Conservation (phyloP, 2,329 filamentous ascomycete species). For the Colletotrichum destructivum region DNA sequence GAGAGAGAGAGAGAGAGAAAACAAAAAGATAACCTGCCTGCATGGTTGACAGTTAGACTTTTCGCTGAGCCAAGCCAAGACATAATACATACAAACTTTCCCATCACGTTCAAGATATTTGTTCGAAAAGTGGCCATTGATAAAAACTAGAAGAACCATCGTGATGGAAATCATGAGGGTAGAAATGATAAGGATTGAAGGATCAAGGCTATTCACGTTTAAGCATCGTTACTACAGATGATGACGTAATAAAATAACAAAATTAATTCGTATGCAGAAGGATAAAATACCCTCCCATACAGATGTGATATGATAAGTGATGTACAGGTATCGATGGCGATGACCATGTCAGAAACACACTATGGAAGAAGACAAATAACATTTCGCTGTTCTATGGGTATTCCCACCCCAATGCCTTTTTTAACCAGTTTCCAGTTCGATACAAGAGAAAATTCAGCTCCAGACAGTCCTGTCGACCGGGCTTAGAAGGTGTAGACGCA, state of each 20-base stretch:
- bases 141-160: too few species aligned
- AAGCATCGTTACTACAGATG: too few species aligned
- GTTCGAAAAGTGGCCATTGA: too few species aligned
- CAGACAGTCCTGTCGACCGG: not conserved
- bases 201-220: too few species aligned
- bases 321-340: not conserved
- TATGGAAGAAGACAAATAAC: not conserved
- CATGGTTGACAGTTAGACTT: too few species aligned
- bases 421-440: not conserved
- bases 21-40: not conserved
- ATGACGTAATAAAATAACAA: not conserved
- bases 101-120: too few species aligned
- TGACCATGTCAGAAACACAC: constrained; percentile 2
- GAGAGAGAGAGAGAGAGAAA: not conserved
- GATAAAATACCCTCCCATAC: not conserved
- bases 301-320: not conserved
- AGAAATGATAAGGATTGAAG: too few species aligned
- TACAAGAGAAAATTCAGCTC: not conserved
- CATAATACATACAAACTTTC: too few species aligned
- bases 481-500: constrained; percentile 53
- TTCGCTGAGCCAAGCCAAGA: too few species aligned
- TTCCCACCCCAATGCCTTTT: constrained; percentile 9
- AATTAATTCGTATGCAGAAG: constrained; percentile 22
- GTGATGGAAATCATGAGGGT: too few species aligned
- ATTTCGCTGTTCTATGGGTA: constrained; percentile 31